These are phyloP conservation scores for Schizophyllum commune DNA, from an alignment of 1,284 basidiomycete species.

Conservation along the genomic window DNA sequence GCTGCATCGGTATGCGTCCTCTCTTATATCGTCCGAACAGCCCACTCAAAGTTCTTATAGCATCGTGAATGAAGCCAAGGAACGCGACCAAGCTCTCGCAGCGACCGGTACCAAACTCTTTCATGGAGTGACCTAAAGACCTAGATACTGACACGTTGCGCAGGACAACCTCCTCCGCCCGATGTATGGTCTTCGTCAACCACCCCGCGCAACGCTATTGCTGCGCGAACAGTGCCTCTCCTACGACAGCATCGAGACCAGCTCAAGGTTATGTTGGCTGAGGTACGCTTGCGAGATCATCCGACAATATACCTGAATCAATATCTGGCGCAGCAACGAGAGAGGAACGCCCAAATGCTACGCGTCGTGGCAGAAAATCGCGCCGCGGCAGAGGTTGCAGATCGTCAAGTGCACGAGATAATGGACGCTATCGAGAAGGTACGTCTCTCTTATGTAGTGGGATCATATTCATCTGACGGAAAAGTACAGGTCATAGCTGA, in stretches of 20 bases:
- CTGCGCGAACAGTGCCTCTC: conserved; percentile 52
- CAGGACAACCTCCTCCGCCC: conserved; percentile 17
- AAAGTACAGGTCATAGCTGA: background rate
- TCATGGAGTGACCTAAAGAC: no score
- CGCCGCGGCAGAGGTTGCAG: conserved; percentile 35
- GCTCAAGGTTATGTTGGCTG: background rate
- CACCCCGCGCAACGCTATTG: conserved; percentile 30
- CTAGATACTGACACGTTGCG: conserved; percentile 12
- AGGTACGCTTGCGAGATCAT: background rate
- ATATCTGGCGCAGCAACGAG: background rate
- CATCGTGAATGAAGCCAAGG: conserved; percentile 61
- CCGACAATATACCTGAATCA: background rate
- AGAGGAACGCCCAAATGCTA: conserved; percentile 42
- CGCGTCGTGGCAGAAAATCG: conserved; percentile 42
- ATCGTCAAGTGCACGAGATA: conserved; percentile 17
- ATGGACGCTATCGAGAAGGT: background rate
- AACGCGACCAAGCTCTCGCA: conserved; percentile 30
- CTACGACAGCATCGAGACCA: conserved; percentile 27
- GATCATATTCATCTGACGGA: background rate
- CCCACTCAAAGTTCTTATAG: conserved; percentile 4
- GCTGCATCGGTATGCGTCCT: conserved; percentile 33
- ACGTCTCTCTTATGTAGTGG: background rate
- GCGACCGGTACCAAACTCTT: background rate
- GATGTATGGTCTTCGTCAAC: background rate
- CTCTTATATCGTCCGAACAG: no score